Evolutionary conservation across 352 stramenopile species (phyloP), one percentile per base, ranked within the genome.

Genomic region (Thraustochytrium striatum): DNA sequence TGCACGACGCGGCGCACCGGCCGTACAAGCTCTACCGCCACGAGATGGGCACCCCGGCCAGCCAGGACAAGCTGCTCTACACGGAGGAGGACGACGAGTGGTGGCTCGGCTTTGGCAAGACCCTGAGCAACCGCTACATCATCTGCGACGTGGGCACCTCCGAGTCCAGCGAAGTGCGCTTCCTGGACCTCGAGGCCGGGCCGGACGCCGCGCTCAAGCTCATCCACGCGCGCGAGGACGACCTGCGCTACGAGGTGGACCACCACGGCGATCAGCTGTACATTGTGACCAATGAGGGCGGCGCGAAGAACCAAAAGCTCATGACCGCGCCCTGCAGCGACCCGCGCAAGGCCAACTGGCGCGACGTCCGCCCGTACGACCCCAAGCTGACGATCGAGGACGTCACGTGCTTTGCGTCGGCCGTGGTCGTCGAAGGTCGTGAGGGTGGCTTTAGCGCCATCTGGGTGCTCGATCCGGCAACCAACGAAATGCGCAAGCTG

Each of bases 61-160:
- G 83, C 5, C 73, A 82, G 19, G 91, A 98, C 84, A 86, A 95
- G 78, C 86, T 97, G 57, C 81, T 98, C 0, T 97, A 96, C 85
- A 93, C 92, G 62, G 95, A 99, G 85, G 82, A 88, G 21, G 94
- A 99, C 87, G 90, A 95, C 81, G 85, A 96, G 21, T 98, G 92
- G 84, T 96, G 88, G 83, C 84, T 95, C 21, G 90, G 89, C 78
- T 93, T 98, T 73, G 83, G 84, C 57, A 98, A 98, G 85, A 91
- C 91, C 33, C 88, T 91, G 69, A 95, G 93, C 75, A 88, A 88
- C 35, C 92, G 93, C 79, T 98, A 93, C 87, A 86, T 98, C 55
- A 88, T 98, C 69, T 85, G 97, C 55, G 80, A 89, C 72, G 89
- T 87, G 21, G 89, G 82, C 47, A 96, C 89, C 84, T 96, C 90